These are phyloP conservation scores for Chytridium lagenaria DNA, from an alignment of 371 early-diverging fungal genomes.

Conservation along the genomic window DNA sequence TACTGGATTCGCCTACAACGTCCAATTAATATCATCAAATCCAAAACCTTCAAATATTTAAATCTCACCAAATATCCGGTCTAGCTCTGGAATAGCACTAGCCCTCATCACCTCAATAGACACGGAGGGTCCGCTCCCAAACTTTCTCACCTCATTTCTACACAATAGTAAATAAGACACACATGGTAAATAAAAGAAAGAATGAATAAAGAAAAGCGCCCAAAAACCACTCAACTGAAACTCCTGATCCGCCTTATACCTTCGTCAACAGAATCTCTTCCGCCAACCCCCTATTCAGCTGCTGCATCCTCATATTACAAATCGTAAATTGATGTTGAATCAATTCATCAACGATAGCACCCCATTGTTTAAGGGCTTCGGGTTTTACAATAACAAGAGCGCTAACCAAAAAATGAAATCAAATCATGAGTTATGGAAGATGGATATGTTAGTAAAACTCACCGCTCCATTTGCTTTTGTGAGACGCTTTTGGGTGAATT, in stretches of 20 bases:
- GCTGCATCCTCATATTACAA: conserved; percentile 44
- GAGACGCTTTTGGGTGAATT: conserved; percentile 45
- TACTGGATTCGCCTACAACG: background rate
- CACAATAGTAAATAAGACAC: no score
- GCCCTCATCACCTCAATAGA: conserved; percentile 47
- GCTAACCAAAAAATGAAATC: conserved; percentile 23
- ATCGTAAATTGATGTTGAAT: conserved; percentile 39
- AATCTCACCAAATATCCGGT: background rate
- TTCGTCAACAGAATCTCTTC: conserved; percentile 23
- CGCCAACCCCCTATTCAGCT: conserved; percentile 20
- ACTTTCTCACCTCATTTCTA: conserved; percentile 29
- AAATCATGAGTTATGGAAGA: background rate
- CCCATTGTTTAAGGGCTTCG: conserved; percentile 32
- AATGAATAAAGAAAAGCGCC: background rate
- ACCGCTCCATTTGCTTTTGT: conserved; percentile 49
- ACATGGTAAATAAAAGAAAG: background rate
- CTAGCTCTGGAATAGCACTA: conserved; percentile 33
- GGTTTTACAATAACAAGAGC: conserved; percentile 52
- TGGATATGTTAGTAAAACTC: background rate
- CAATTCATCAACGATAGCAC: conserved; percentile 46
- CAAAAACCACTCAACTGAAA: conserved; percentile 21
- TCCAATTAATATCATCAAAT: no score
- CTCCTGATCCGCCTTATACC: conserved; percentile 13
- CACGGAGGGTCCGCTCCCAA: conserved; percentile 24
- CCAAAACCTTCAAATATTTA: no score